phyloP scores from a whole-genome alignment of 2,329 filamentous ascomycete genomes.

The Bipolaris bicolor region DNA sequence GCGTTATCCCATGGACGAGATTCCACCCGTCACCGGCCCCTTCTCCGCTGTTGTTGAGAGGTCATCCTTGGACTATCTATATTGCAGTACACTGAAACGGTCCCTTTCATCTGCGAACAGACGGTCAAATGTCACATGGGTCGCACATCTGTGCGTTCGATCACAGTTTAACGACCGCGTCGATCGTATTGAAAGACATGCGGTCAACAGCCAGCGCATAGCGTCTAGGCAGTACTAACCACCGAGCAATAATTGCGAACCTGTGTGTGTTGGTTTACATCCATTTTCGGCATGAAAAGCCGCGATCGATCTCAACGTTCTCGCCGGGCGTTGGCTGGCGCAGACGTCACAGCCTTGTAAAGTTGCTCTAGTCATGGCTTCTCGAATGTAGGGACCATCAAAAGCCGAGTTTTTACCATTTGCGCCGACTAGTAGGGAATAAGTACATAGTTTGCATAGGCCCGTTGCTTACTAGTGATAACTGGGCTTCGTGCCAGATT shows the following conservation, averaged over 20 bases:
- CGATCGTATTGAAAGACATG: neutral
- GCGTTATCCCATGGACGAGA: too few species aligned
- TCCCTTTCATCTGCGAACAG: neutral
- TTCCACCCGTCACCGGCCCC: too few species aligned
- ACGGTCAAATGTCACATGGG: conserved; percentile 3
- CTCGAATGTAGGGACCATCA: neutral
- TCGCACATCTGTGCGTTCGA: conserved; percentile 2
- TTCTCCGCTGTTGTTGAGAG: too few species aligned
- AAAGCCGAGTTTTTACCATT: neutral
- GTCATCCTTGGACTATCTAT: neutral
- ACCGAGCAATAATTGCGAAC: neutral
- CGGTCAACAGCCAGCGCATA: neutral
- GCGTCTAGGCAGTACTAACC: neutral
- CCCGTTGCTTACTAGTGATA: neutral
- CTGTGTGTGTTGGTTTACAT: neutral
- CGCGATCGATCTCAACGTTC: neutral
- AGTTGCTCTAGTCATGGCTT: neutral
- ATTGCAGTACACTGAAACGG: neutral
- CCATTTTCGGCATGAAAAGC: neutral
- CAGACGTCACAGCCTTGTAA: neutral
- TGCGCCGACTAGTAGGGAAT: too few species aligned
- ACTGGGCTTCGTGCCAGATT: neutral
- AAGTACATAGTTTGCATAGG: neutral
- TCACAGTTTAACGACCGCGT: conserved; percentile 4
- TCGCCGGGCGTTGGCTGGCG: neutral